Base-by-base conservation (phyloP, 2,329 filamentous ascomycete genomes). In the Trichoderma cornu-damae region DNA sequence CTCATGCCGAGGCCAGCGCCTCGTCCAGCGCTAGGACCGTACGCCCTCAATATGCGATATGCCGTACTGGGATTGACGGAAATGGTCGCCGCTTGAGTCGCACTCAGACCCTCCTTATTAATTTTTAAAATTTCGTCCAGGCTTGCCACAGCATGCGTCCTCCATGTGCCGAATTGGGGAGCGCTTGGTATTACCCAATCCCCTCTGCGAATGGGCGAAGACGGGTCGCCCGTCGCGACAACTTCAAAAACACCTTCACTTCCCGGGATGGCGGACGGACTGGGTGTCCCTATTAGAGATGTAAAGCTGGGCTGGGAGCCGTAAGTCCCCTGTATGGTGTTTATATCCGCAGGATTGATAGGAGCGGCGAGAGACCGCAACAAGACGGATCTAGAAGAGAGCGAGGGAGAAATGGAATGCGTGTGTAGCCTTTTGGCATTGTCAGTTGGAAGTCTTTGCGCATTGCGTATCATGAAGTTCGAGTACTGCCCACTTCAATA, bases 261-360 rank as follows among this genome's bases (percentile, higher is more conserved):
- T 24, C 91, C 91, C 1, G 85, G 88, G 1, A 94, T 83, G 1
- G 90, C 89, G 6, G 88, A 83, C 2, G 92, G 90, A 22, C 85
- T 77, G 1, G 84, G 64, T 0, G 92, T 96, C 57, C 91, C 89
- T 55, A 99, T 83, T 1, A 83, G 73, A 5, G 85, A 86, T 16
- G 84, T 86, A 73, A 96, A 92, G 43, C 81, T 77, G 0, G 92
- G 91, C 70, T 90, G 90, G 44, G 85, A 85, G 61, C 93, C 93
- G 76, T 99, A 99, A 3, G 93, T 91, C 63, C 94, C 94, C 77
- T 99, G 94, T 67, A 99, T 89, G 67, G 93, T 93, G 78, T 99
- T 99, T 73, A 99, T 89, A 75, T 99, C 94, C 68, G 94, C 92
- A 22, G 94, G 94, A 76, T 99, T 99, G 72, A 99, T 90, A 58